Conservation (phyloP, 306 rosid genomes). For the Ochetophila trinervis region DNA sequence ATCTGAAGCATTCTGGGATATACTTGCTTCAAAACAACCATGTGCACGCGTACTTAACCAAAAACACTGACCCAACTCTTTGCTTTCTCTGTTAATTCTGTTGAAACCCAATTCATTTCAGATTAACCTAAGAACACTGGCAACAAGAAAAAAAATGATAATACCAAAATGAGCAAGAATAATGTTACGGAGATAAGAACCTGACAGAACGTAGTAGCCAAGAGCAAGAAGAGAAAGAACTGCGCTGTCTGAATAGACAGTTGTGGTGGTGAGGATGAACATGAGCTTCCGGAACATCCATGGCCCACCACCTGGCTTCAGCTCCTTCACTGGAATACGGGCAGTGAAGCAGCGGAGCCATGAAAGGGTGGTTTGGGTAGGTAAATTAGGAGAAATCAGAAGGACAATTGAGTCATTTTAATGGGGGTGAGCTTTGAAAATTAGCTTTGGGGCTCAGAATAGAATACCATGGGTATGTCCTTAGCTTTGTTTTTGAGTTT, state of each 20-base stretch:
- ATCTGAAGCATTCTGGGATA: too few relatives aligned
- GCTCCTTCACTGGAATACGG: constrained; percentile 27
- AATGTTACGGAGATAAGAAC: constrained; percentile 47
- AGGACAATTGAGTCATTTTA: constrained; percentile 33
- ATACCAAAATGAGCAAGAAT: neutral
- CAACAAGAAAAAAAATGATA: neutral
- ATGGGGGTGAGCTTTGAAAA: constrained; percentile 1
- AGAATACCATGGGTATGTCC: neutral
- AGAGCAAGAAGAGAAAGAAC: constrained; percentile 25
- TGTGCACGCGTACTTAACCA: too few relatives aligned
- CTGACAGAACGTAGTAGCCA: constrained; percentile 37
- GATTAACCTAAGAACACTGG: constrained; percentile 8
- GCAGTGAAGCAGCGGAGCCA: constrained; percentile 30
- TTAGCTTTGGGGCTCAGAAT: constrained; percentile 20
- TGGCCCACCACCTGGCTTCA: constrained; percentile 31
- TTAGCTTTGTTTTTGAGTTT: constrained; percentile 2
- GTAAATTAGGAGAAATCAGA: constrained; percentile 17
- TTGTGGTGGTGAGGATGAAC: constrained; percentile 37
- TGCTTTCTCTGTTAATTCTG: neutral
- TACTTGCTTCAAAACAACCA: neutral
- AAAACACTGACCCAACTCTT: neutral
- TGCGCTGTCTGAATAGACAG: constrained; percentile 29
- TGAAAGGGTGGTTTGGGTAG: constrained; percentile 1
- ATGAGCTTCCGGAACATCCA: constrained; percentile 54
- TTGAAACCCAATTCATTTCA: constrained; percentile 19